phyloP scores from a whole-genome alignment of 139 green algal species.

The Diplosphaera chodatii region DNA sequence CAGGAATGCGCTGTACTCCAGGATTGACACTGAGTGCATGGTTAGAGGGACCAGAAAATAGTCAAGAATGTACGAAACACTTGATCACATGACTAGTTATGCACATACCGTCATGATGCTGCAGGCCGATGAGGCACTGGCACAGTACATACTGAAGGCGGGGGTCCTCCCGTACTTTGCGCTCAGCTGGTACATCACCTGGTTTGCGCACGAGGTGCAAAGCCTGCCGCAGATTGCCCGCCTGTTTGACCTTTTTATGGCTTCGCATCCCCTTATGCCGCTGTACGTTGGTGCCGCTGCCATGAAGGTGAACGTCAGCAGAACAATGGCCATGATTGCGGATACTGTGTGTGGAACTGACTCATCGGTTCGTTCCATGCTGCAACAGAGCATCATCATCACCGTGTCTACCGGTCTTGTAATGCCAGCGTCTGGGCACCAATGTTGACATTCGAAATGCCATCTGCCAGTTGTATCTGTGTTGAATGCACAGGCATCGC shows the following conservation, averaged over 20 bases:
- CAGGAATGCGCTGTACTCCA: too few relatives aligned
- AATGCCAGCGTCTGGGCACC: too few relatives aligned
- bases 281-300: constrained; percentile 77
- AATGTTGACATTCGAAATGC: neutral
- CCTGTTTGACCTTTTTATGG: constrained; percentile 87
- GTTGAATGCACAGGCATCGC: constrained; percentile 11
- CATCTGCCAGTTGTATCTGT: neutral
- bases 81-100: too few relatives aligned
- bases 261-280: constrained; percentile 81
- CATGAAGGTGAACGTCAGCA: constrained; percentile 37
- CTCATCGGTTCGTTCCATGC: too few relatives aligned
- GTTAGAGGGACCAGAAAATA: too few relatives aligned
- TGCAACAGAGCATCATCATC: too few relatives aligned
- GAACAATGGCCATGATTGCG: too few relatives aligned
- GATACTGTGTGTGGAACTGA: too few relatives aligned
- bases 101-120: too few relatives aligned
- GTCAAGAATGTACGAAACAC: too few relatives aligned
- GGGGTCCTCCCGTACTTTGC: constrained; percentile 35
- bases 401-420: too few relatives aligned
- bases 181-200: constrained; percentile 76
- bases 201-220: constrained; percentile 77
- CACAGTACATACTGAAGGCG: constrained; percentile 16
- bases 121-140: constrained; percentile 24
- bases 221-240: constrained; percentile 43
- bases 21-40: too few relatives aligned